phyloP scores from a whole-genome alignment of 805 yeast genomes.

The Schwanniomyces yamadae region DNA sequence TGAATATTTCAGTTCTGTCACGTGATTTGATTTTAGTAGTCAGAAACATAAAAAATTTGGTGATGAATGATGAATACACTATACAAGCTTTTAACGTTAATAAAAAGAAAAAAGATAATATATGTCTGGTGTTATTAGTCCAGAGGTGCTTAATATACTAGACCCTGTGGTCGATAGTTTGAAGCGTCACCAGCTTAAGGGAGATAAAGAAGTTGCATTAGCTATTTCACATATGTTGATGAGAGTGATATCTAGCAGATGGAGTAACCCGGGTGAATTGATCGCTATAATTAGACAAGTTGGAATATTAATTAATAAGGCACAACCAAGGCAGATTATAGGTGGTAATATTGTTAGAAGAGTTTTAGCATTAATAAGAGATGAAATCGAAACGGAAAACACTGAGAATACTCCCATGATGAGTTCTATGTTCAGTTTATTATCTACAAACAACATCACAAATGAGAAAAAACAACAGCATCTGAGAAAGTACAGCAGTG shows the following conservation, averaged over 20 bases:
- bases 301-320: constrained; percentile 67
- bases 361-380: constrained; percentile 81
- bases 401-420: constrained; percentile 53
- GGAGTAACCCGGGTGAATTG: constrained; percentile 76
- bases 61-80: too few relatives aligned
- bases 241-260: constrained; percentile 85
- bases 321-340: constrained; percentile 86
- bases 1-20: too few relatives aligned
- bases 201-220: constrained; percentile 79
- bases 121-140: constrained; percentile 15
- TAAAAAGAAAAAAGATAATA: not conserved
- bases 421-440: constrained; percentile 82
- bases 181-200: constrained; percentile 80
- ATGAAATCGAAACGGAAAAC: constrained; percentile 64
- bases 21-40: too few relatives aligned
- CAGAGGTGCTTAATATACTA: constrained; percentile 34
- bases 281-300: constrained; percentile 69
- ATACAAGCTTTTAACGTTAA: too few relatives aligned
- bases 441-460: constrained; percentile 47
- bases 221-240: constrained; percentile 84
- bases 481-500: constrained; percentile 50
- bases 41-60: too few relatives aligned
- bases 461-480: constrained; percentile 25
- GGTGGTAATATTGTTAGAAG: constrained; percentile 91
- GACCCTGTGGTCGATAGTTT: constrained; percentile 49